Conservation (phyloP, 805 yeast genomes). For the Candida awuae region DNA sequence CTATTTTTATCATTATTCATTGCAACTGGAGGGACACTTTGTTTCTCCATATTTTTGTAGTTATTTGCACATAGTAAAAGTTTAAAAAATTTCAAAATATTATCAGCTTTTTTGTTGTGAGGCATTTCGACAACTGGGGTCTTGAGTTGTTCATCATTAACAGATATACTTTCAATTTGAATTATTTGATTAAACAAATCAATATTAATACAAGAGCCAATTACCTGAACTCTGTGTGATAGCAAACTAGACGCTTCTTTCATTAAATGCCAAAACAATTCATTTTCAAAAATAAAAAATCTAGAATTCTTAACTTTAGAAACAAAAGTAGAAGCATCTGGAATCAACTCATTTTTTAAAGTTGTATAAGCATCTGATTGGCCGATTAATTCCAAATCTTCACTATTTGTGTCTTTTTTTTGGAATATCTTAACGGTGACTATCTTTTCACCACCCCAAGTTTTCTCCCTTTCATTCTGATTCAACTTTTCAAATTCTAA, state of each 20-base stretch:
- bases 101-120: slow-evolving; percentile 40
- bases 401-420: slow-evolving; percentile 12
- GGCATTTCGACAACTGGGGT: slow-evolving; percentile 13
- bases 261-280: slow-evolving; percentile 67
- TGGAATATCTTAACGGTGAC: slow-evolving; percentile 48
- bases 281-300: slow-evolving; percentile 78
- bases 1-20: slow-evolving; percentile 25
- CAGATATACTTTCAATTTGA: slow-evolving; percentile 45
- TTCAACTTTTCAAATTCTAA: slow-evolving; percentile 30
- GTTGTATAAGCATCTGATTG: slow-evolving; percentile 9
- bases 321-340: slow-evolving; percentile 26
- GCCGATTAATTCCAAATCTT: slow-evolving; percentile 7
- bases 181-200: slow-evolving; percentile 59
- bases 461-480: slow-evolving; percentile 30
- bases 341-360: background rate
- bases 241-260: slow-evolving; percentile 67
- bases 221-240: slow-evolving; percentile 59
- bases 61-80: slow-evolving; percentile 56
- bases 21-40: slow-evolving; percentile 40
- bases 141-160: background rate
- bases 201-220: slow-evolving; percentile 55
- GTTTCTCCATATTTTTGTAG: slow-evolving; percentile 36
- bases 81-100: slow-evolving; percentile 45
- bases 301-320: slow-evolving; percentile 62
- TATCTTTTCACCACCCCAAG: slow-evolving; percentile 32